Percentiles rank a stretch among this genome's conserved stretches.
These are phyloP conservation scores for Lepraria neglecta DNA, from an alignment of 495 filamentous ascomycete species.

Conservation along the genomic window DNA sequence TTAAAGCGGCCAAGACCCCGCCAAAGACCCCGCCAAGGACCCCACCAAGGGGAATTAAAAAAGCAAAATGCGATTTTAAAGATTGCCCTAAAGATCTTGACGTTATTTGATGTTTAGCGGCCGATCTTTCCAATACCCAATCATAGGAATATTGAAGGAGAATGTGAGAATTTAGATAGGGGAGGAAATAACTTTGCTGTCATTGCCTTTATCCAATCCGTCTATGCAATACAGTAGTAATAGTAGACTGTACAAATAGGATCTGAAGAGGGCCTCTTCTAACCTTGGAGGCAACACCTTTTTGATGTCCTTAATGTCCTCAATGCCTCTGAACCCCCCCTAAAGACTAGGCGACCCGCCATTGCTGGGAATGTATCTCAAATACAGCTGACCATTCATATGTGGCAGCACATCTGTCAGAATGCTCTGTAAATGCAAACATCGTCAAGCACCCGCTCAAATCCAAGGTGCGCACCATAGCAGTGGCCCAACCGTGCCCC, in stretches of 20 bases:
- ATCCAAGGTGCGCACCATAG: conserved; percentile 24
- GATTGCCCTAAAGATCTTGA: no score
- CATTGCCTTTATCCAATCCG: neutral
- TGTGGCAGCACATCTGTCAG: conserved; percentile 8
- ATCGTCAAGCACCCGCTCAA: conserved; percentile 23
- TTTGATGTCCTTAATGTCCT: neutral
- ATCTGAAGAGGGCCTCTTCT: conserved; percentile 6
- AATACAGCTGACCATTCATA: conserved; percentile 11
- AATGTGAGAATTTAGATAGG: no score
- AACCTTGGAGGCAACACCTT: neutral
- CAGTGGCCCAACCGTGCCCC: conserved; percentile 16
- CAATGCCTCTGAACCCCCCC: neutral
- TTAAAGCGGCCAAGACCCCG: no score
- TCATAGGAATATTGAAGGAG: no score
- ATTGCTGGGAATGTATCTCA: conserved; percentile 18
- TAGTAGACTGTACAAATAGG: conserved; percentile 4
- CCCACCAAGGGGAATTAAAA: no score
- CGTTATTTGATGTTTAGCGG: no score
- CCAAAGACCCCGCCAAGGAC: no score
- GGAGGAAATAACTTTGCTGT: neutral
- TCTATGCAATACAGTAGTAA: neutral
- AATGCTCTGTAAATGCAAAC: conserved; percentile 23
- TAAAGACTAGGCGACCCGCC: conserved; percentile 13
- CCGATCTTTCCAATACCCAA: no score
- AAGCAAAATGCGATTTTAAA: no score